Evolutionary conservation across 2,329 filamentous ascomycete genomes (phyloP).

Genomic region (Alternaria arborescens): DNA sequence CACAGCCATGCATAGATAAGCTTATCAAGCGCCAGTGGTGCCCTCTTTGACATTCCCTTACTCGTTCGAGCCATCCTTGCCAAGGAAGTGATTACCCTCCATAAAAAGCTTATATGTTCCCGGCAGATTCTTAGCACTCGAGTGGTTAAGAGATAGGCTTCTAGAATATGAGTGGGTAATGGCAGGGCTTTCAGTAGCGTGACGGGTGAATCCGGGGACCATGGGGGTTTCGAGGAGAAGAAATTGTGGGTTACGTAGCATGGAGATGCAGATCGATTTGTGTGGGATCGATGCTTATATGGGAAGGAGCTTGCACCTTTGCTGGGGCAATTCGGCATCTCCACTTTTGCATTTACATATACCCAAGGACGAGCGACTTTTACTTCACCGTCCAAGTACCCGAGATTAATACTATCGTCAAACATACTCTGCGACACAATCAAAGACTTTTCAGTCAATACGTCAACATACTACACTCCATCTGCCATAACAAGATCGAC

Average conservation of each 20-base stretch:
- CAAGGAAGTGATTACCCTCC: conserved; percentile 3
- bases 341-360: background rate
- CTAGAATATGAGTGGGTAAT: background rate
- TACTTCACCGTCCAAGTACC: background rate
- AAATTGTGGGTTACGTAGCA: background rate
- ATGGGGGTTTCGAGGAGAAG: background rate
- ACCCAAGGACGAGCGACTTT: background rate
- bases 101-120: background rate
- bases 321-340: background rate
- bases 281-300: background rate
- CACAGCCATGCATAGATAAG: conserved; percentile 7
- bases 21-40: conserved; percentile 11
- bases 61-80: background rate
- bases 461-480: background rate
- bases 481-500: background rate
- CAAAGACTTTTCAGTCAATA: no score
- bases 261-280: background rate
- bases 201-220: conserved; percentile 9
- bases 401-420: background rate
- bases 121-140: background rate
- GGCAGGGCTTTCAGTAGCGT: background rate
- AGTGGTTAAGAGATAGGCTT: conserved; percentile 8
- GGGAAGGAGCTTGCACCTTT: background rate
- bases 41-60: background rate
- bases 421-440: background rate